These are phyloP conservation scores for Calonectria naviculata DNA, from an alignment of 2,329 filamentous ascomycete species.

Conservation along the genomic window DNA sequence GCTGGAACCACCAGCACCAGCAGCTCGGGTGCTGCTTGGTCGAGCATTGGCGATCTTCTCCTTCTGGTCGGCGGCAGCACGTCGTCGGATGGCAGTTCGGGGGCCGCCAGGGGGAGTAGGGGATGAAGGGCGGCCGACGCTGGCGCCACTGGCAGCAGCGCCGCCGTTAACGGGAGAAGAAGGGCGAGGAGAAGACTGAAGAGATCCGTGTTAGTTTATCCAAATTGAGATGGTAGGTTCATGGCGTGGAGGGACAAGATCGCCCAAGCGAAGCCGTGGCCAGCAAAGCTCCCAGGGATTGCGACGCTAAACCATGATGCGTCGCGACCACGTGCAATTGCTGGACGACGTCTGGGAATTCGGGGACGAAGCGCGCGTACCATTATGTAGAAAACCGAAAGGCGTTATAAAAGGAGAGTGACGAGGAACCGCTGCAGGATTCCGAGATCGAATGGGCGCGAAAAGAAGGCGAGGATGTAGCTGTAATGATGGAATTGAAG, in stretches of 20 bases:
- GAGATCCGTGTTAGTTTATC: slow-evolving; percentile 13
- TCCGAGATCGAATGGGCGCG: slow-evolving; percentile 39
- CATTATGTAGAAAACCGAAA: slow-evolving; percentile 41
- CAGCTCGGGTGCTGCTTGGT: slow-evolving; percentile 90
- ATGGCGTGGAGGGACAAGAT: neutral
- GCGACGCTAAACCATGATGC: slow-evolving; percentile 33
- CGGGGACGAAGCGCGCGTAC: slow-evolving; percentile 38
- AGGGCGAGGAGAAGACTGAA: slow-evolving; percentile 68
- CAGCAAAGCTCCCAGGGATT: slow-evolving; percentile 19
- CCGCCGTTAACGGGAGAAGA: slow-evolving; percentile 69
- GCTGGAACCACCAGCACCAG: slow-evolving; percentile 94
- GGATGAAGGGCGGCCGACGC: slow-evolving; percentile 82
- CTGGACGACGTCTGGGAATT: neutral
- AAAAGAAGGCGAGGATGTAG: slow-evolving; percentile 37
- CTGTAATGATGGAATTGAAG: slow-evolving; percentile 34
- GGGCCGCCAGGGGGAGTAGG: slow-evolving; percentile 93
- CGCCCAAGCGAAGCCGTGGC: slow-evolving; percentile 23
- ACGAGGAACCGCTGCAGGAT: slow-evolving; percentile 49
- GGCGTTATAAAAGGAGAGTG: slow-evolving; percentile 29
- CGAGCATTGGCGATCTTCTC: slow-evolving; percentile 95
- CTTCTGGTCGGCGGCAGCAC: slow-evolving; percentile 96
- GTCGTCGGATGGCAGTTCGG: slow-evolving; percentile 93
- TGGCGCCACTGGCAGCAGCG: slow-evolving; percentile 73
- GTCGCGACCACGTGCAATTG: slow-evolving; percentile 36
- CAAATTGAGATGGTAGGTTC: neutral